Evolutionary conservation across 2,329 filamentous ascomycete genomes (phyloP), one percentile per base, ranked within the genome.

Genomic region (Fusarium sp.): DNA sequence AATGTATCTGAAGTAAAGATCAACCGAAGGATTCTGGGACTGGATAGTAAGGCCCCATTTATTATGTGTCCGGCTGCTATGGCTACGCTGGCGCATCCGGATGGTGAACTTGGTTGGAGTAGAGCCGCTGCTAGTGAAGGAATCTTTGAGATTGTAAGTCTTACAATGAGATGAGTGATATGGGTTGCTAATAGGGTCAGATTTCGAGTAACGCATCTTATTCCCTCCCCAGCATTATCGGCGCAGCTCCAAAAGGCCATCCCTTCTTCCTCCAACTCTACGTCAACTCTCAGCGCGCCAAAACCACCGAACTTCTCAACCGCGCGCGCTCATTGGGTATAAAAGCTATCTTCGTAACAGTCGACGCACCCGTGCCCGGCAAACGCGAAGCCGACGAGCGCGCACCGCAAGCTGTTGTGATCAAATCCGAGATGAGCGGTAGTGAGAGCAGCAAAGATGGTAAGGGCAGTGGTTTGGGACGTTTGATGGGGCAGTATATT

Each of bases 61-160:
- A 91, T 91, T 75, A 85, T 88, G 65, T 86, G 87, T 34, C 90
- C 90, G 1, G 88, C 90, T 3, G 88, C 88, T 4, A 89, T 91
- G 85, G 89, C 87, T 6, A 85, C 83, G 53, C 78, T 91, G 57
- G 87, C 90, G 48, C 89, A 92, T 72, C 84, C 86, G 0, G 85
- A 90, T 27, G 90, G 90, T n/a, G 90, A 92, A 77, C 66, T 75
- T 46, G 74, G 68, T n/a, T 75, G 74, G 74, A 75, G 74, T 32
- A 62, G 74, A n/a, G 74, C 72, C 9, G 74, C 69, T n/a, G 69
- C 74, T 1, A 75, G 59, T 34, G 73, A 75, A 40, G 74, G 74
- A 5, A 75, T 75, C 44, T 74, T 75, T 47, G 74, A 75, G 53
- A 75, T 75, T 58, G 74, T 74, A 13, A 41, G 73, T 60, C 18